Evolutionary conservation across 2,329 filamentous ascomycete genomes (phyloP).

Genomic region (Trichophyton schoenleinii): DNA sequence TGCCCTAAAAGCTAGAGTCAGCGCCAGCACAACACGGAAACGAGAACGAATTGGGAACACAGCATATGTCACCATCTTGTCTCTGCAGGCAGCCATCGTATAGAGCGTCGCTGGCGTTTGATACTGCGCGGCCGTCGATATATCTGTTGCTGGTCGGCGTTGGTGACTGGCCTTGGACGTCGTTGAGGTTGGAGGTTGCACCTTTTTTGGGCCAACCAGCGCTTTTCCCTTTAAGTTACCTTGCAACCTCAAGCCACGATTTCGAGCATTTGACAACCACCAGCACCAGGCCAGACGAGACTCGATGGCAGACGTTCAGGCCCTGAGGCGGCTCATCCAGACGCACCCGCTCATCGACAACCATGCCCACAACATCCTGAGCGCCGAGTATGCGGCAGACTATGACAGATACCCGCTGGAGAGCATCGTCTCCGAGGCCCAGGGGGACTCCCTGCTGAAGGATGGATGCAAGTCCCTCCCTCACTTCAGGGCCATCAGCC

Average conservation of each 20-base stretch:
- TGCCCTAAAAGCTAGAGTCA: neutral
- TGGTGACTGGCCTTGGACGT: neutral
- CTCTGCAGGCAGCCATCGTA: neutral
- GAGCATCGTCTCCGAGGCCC: constrained; percentile 60
- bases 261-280: neutral
- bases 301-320: constrained; percentile 10
- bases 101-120: neutral
- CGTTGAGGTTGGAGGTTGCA: neutral
- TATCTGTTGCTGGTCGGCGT: neutral
- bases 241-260: too few relatives aligned
- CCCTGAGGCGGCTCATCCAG: constrained; percentile 26
- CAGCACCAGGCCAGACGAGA: neutral
- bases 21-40: neutral
- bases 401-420: constrained; percentile 38
- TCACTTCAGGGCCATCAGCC: constrained; percentile 56
- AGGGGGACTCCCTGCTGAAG: constrained; percentile 49
- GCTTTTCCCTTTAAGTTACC: too few relatives aligned
- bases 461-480: constrained; percentile 52
- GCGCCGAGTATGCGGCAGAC: constrained; percentile 21
- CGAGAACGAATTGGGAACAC: neutral
- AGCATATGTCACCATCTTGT: neutral
- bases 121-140: neutral
- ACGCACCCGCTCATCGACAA: constrained; percentile 36
- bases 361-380: constrained; percentile 36
- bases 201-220: neutral